A percentile compares a stretch with the other conserved stretches of the same genome.
phyloP scores from a whole-genome alignment of 768 basidiomycete genomes.

The Flagelloscypha sp. region DNA sequence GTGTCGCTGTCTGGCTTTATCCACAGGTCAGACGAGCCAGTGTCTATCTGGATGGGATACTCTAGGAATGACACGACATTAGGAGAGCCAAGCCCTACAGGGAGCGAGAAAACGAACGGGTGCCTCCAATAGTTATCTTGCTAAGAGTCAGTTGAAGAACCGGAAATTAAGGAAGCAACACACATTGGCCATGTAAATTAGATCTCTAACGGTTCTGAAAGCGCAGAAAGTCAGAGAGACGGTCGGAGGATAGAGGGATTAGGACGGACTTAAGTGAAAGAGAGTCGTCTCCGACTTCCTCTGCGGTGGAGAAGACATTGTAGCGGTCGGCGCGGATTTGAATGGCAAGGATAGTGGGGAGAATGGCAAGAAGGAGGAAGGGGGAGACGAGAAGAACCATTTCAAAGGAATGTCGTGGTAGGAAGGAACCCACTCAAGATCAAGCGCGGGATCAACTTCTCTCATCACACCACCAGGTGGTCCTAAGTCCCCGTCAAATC shows the following conservation, averaged over 20 bases:
- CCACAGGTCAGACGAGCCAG: conserved; percentile 82
- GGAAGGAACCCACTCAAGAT: conserved; percentile 2
- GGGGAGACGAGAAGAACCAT: conserved; percentile 11
- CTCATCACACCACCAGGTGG: conserved; percentile 3
- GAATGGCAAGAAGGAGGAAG: conserved; percentile 14
- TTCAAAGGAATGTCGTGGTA: conserved; percentile 7
- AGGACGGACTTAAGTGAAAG: conserved; percentile 36
- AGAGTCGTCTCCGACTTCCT: conserved; percentile 24
- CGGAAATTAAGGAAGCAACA: conserved; percentile 21
- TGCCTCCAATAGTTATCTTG: conserved; percentile 61
- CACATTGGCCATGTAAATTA: conserved; percentile 75
- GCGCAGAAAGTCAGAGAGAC: conserved; percentile 14
- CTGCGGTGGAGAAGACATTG: conserved; percentile 23
- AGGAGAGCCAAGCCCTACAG: conserved; percentile 5
- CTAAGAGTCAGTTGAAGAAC: conserved; percentile 1
- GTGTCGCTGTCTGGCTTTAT: conserved; percentile 40
- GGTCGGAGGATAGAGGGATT: background rate
- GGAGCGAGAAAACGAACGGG: conserved; percentile 32
- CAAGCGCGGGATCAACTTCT: conserved; percentile 3
- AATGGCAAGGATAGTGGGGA: conserved; percentile 16
- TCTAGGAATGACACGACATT: conserved; percentile 28
- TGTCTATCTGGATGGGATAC: conserved; percentile 73
- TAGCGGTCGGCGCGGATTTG: conserved; percentile 16
- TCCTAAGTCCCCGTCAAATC: too few species aligned
- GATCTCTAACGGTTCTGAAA: conserved; percentile 59